phyloP scores from a whole-genome alignment of 2,329 filamentous ascomycete genomes.

The Didymella glomerata region DNA sequence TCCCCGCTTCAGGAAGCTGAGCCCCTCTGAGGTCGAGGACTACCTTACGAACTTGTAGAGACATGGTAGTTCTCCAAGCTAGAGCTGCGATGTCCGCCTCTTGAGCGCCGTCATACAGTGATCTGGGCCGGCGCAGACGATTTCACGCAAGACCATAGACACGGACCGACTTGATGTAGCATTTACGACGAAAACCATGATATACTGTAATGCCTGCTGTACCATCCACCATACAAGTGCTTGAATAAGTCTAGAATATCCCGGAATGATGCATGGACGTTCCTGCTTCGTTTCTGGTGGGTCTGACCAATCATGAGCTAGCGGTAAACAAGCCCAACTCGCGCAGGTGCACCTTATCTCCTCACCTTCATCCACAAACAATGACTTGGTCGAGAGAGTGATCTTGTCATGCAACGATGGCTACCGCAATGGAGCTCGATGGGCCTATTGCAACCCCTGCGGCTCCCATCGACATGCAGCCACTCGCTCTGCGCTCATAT shows the following conservation, averaged over 20 bases:
- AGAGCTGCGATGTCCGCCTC: neutral
- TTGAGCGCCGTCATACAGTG: constrained; percentile 25
- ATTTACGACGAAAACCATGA: constrained; percentile 41
- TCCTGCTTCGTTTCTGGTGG: constrained; percentile 8
- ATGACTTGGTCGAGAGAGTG: neutral
- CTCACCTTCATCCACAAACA: constrained; percentile 1
- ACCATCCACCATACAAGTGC: neutral
- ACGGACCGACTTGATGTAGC: constrained; percentile 32
- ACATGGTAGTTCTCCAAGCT: neutral
- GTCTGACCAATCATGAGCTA: constrained; percentile 18
- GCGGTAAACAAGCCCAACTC: constrained; percentile 3
- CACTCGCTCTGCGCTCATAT: constrained; percentile 53
- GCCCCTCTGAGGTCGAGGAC: constrained; percentile 97
- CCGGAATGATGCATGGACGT: neutral
- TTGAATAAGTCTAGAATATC: neutral
- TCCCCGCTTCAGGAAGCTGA: constrained; percentile 92
- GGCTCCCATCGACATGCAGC: constrained; percentile 15
- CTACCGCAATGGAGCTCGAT: constrained; percentile 6
- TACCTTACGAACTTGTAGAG: constrained; percentile 96
- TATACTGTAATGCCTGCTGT: neutral
- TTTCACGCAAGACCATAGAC: constrained; percentile 21
- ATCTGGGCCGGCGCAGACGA: constrained; percentile 7
- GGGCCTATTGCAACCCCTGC: constrained; percentile 14
- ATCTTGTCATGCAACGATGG: constrained; percentile 5
- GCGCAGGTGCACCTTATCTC: constrained; percentile 5